Percentiles rank a stretch among this genome's conserved stretches.
Evolutionary conservation across 495 filamentous ascomycete genomes (phyloP).

Genomic region (Trypethelium eluteriae): DNA sequence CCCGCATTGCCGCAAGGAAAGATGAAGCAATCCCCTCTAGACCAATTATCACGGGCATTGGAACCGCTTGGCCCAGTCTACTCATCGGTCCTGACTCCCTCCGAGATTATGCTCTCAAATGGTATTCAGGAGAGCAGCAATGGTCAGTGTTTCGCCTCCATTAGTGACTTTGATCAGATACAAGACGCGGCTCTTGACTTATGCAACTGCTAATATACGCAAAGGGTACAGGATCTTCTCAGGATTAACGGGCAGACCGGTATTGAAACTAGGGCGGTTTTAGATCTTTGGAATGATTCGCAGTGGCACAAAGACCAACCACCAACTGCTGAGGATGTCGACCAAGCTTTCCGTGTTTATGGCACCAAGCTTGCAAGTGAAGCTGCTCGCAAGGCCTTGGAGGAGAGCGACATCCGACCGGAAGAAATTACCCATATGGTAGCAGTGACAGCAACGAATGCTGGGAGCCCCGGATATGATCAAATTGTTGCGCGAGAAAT

Average conservation of each 20-base stretch:
- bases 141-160: background rate
- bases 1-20: no score
- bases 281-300: background rate
- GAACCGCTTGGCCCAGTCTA: background rate
- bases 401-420: conserved; percentile 43
- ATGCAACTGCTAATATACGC: background rate
- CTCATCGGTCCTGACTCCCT: background rate
- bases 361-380: conserved; percentile 51
- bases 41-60: background rate
- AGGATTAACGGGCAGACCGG: conserved; percentile 12
- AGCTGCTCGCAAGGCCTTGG: conserved; percentile 53
- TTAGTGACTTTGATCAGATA: no score
- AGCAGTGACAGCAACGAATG: conserved; percentile 58
- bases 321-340: conserved; percentile 50
- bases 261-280: conserved; percentile 13
- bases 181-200: background rate
- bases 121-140: background rate
- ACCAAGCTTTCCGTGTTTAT: conserved; percentile 47
- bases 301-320: conserved; percentile 22
- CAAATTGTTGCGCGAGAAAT: conserved; percentile 52
- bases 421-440: conserved; percentile 57
- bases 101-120: background rate
- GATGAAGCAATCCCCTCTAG: no score
- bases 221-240: conserved; percentile 3
- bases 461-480: conserved; percentile 62